Evolutionary conservation across 768 basidiomycete species (phyloP), one percentile per base, ranked within the genome.

Genomic region (Rhizopogon rudus): DNA sequence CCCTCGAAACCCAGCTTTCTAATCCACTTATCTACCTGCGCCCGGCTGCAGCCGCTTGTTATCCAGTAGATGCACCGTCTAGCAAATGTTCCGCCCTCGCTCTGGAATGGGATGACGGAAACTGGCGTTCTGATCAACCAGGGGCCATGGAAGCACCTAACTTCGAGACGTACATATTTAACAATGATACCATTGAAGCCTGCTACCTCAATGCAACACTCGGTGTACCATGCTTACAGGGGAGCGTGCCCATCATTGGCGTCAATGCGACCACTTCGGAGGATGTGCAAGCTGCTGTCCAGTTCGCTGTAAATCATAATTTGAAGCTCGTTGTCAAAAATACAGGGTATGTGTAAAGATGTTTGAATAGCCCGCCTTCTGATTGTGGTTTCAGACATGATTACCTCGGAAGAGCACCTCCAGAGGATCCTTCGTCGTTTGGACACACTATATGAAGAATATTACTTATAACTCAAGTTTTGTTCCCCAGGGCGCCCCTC

Each of bases 111-210:
- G 0, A 16, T 2, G 62, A 78, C 41, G 73, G 73, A 1, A 64
- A 44, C 45, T 79, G 78, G 76, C 73, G 76, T 1, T 54, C 78
- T 1, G 63, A 70, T 22, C 69, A 71, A 35, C 61, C 77, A 13
- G 78, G 78, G 0, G 68, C 73, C 2, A 69, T 76, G 68, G 69
- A 79, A 49, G 17, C 42, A 3, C 52, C 63, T 3, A 72, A 73
- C 39, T 71, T 57, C 35, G 73, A 69, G 60, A 69, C 62, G 37
- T 74, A 61, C 53, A 59, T 65, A 1, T 75, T 68, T n/a, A 57
- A 41, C 17, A 80, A 79, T 60, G 78, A 75, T 33, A 80, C 76
- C 43, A 76, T 80, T 45, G 74, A 74, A 57, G 74, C 51, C 16
- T 67, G 60, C 31, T 67, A 61, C 12, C 33, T 76, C 49, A 70